Evolutionary conservation across 78 protist species (phyloP).

Genomic region (Dictyostelium purpureum): DNA sequence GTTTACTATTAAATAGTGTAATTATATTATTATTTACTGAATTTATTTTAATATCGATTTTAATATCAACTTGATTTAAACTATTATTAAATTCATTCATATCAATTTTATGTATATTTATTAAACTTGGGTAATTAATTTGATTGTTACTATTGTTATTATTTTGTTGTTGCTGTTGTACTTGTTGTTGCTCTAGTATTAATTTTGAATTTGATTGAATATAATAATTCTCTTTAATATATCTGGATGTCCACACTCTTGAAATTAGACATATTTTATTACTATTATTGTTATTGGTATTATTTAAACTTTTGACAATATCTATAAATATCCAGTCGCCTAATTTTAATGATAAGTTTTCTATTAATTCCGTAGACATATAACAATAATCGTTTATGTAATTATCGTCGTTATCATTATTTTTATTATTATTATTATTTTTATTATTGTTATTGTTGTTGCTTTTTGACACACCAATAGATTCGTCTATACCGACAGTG

Average conservation of each 20-base stretch:
- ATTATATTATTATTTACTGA: neutral
- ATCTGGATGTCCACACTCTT: conserved; percentile 8
- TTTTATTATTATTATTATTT: neutral
- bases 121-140: neutral
- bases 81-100: neutral
- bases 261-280: neutral
- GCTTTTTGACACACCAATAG: neutral
- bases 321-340: conserved; percentile 35
- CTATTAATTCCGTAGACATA: conserved; percentile 2
- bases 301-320: neutral
- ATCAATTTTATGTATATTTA: neutral
- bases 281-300: neutral
- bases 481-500: neutral
- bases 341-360: neutral
- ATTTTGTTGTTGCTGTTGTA: neutral
- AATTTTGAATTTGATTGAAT: neutral
- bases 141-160: neutral
- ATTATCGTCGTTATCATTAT: neutral
- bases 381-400: neutral
- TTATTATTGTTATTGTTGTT: too few species aligned
- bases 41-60: neutral
- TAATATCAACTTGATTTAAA: neutral
- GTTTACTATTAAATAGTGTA: neutral
- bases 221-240: neutral
- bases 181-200: neutral